Base-by-base conservation (phyloP, 78 protist genomes). In the Tieghemostelium lacteum region DNA sequence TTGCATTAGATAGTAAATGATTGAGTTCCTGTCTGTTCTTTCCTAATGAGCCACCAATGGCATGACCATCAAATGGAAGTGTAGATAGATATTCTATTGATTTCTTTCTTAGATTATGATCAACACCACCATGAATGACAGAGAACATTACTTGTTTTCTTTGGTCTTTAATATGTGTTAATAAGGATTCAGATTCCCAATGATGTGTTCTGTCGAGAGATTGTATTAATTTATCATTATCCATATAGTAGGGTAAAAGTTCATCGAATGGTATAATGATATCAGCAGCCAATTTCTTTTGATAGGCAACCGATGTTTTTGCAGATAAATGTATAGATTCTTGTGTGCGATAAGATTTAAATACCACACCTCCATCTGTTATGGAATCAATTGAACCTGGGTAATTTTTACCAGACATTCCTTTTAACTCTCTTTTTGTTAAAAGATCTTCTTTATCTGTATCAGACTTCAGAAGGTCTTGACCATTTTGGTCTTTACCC, bases 81-180 rank as follows among this genome's bases (percentile, higher is more conserved):
- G 61, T 31, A 2, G 54, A 10, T n/a, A 96, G 58, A 40, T 63
- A 83, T 1, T 94, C 94, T 2, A 92, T 49, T 3, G 93, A 76
- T 71, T 78, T 50, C 17, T 36, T 26, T 31, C 97, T 29, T 73
- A 96, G 19, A 7, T 39, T 87, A 14, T 55, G 2, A 29, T 92
- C 61, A 19, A 83, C 76, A 31, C 96, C 98, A n/a, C 98, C 98
- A 63, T 96, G 98, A 3, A 94, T 58, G 24, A 96, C 95, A 26
- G 77, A 37, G 75, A 94, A 96, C 50, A 96, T 94, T 24, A 96
- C 96, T 63, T 96, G 97, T 33, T 65, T 52, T 63, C 94, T 93
- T 34, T 92, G 94, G 24, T 83, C 73, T 67, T 19, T 49, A 5
- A 73, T 37, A 65, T 95, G 97, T 31, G 20, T 66, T 12, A 57